These are phyloP conservation scores for Fragaria vesca DNA, from an alignment of 306 rosid species.

Conservation along the genomic window DNA sequence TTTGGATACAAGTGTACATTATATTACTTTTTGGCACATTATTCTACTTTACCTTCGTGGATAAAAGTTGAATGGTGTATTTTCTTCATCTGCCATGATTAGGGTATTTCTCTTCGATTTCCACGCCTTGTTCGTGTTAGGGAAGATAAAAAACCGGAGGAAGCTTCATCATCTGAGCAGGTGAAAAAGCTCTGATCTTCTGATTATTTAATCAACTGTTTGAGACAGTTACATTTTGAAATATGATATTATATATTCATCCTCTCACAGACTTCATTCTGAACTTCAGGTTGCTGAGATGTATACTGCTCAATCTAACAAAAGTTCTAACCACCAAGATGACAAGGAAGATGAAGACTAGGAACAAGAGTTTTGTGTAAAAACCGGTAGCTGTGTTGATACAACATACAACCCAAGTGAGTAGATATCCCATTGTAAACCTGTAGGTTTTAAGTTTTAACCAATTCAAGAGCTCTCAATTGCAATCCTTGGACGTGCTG, in stretches of 20 bases:
- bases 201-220: neutral
- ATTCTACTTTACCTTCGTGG: slow-evolving; percentile 1
- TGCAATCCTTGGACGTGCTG: neutral
- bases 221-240: neutral
- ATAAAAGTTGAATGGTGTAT: slow-evolving; percentile 12
- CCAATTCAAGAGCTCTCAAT: neutral
- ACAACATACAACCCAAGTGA: neutral
- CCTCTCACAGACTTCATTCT: neutral
- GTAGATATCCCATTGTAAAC: neutral
- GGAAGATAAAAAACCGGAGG: slow-evolving; percentile 82
- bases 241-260: neutral
- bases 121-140: slow-evolving; percentile 78
- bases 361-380: slow-evolving; percentile 17
- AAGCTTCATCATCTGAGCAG: slow-evolving; percentile 81
- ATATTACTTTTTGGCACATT: slow-evolving; percentile 1
- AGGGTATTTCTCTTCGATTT: slow-evolving; percentile 96
- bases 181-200: slow-evolving; percentile 37
- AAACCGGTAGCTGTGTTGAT: slow-evolving; percentile 17
- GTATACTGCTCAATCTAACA: slow-evolving; percentile 77
- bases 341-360: slow-evolving; percentile 66
- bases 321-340: slow-evolving; percentile 48
- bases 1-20: slow-evolving; percentile 2
- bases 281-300: slow-evolving; percentile 78
- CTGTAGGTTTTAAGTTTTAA: neutral
- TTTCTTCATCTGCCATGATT: slow-evolving; percentile 20